Percentiles rank a stretch among this genome's conserved stretches.
These are phyloP conservation scores for Carnegiea gigantea DNA, from an alignment of 179 eudicot species.

Conservation along the genomic window DNA sequence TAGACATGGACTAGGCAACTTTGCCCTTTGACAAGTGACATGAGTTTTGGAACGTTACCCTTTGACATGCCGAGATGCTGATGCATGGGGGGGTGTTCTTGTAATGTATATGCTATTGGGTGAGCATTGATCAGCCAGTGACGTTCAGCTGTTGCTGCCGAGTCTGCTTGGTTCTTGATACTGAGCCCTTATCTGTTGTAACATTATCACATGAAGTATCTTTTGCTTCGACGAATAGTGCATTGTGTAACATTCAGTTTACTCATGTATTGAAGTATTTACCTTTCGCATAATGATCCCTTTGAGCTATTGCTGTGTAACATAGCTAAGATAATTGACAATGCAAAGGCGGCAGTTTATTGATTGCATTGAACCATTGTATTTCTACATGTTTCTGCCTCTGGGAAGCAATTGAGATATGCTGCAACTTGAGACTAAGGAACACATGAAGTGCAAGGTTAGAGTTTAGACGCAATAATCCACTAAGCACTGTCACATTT, in stretches of 20 bases:
- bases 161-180: too few species aligned
- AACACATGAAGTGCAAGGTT: too few species aligned
- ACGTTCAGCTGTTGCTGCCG: not conserved
- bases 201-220: not conserved
- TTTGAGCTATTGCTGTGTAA: not conserved
- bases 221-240: constrained; percentile 2
- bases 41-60: too few species aligned
- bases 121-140: not conserved
- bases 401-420: too few species aligned
- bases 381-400: too few species aligned
- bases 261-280: not conserved
- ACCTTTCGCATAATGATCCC: constrained; percentile 7
- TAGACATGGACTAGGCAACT: not conserved
- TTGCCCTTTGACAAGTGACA: not conserved
- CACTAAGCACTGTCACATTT: too few species aligned
- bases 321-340: not conserved
- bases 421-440: too few species aligned
- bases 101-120: too few species aligned
- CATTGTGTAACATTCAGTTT: not conserved
- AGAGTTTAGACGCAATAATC: too few species aligned
- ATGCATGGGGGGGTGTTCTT: too few species aligned
- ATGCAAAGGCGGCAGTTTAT: not conserved
- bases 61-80: too few species aligned
- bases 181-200: constrained; percentile 5
- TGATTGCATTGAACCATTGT: not conserved